A percentile compares a stretch with the other conserved stretches of the same genome.
Conservation (phyloP, 176 grass and related monocot genomes). For the Microstegium vimineum region DNA sequence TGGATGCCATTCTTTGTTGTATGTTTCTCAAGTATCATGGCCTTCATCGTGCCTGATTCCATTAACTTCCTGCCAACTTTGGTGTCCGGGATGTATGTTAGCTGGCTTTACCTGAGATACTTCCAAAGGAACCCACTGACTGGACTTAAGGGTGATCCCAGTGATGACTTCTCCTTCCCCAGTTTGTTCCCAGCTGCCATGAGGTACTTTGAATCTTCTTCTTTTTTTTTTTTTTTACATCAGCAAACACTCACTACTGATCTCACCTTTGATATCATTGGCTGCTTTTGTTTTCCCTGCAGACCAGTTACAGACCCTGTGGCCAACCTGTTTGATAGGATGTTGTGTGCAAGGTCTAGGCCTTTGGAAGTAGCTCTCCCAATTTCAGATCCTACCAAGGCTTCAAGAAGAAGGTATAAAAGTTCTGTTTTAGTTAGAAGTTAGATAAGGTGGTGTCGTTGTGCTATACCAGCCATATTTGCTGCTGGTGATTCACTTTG, state of each 20-base stretch:
- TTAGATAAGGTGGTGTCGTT: neutral
- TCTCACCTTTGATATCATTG: neutral
- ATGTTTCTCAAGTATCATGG: conserved; percentile 78
- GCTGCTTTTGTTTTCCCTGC: conserved; percentile 17
- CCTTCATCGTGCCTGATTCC: conserved; percentile 82
- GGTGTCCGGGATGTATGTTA: conserved; percentile 86
- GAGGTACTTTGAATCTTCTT: conserved; percentile 38
- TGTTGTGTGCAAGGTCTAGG: conserved; percentile 76
- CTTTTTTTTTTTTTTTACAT: neutral
- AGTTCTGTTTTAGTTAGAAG: neutral
- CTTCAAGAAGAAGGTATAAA: conserved; percentile 75
- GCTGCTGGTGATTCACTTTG: neutral
- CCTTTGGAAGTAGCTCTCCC: conserved; percentile 61
- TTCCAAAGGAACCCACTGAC: conserved; percentile 91
- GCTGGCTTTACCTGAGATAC: conserved; percentile 97
- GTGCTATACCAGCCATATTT: neutral
- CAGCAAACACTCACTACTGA: neutral
- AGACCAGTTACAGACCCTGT: conserved; percentile 88
- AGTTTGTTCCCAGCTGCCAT: conserved; percentile 94
- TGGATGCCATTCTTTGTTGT: conserved; percentile 95
- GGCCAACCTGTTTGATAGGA: conserved; percentile 65
- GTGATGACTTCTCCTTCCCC: conserved; percentile 94
- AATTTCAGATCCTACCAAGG: conserved; percentile 72
- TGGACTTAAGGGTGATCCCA: conserved; percentile 89
- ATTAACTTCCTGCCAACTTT: conserved; percentile 92